These are phyloP conservation scores for Elsinoe ampelina DNA, from an alignment of 2,329 filamentous ascomycete genomes.

Conservation along the genomic window DNA sequence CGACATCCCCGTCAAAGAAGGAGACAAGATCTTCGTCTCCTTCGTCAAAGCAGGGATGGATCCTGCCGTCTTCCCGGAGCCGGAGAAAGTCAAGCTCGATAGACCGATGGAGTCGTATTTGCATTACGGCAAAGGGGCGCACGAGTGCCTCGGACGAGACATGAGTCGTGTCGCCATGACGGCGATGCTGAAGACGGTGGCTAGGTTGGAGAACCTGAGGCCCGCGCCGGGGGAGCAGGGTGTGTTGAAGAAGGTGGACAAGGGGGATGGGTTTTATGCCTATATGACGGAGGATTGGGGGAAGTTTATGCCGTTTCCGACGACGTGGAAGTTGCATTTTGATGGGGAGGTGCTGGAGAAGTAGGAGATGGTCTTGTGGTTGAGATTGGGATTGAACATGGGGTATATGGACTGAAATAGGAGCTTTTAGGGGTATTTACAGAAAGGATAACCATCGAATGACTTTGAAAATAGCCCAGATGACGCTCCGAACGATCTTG, in stretches of 20 bases:
- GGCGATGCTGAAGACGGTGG: slow-evolving; percentile 59
- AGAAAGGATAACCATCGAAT: slow-evolving; percentile 82
- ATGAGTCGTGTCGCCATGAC: slow-evolving; percentile 44
- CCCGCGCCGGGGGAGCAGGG: slow-evolving; percentile 56
- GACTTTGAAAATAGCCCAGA: slow-evolving; percentile 49
- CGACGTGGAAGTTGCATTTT: slow-evolving; percentile 20
- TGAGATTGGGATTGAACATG: background rate
- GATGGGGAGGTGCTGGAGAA: slow-evolving; percentile 16
- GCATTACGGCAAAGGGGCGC: slow-evolving; percentile 46
- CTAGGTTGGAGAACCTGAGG: slow-evolving; percentile 50
- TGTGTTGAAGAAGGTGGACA: slow-evolving; percentile 53
- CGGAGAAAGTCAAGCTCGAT: slow-evolving; percentile 31
- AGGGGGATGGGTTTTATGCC: background rate
- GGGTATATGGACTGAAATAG: background rate
- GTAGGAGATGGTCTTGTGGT: background rate
- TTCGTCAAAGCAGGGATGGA: slow-evolving; percentile 36
- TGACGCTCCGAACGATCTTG: slow-evolving; percentile 54
- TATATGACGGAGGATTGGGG: slow-evolving; percentile 36
- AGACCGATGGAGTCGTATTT: slow-evolving; percentile 36
- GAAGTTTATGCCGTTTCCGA: slow-evolving; percentile 46
- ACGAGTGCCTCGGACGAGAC: slow-evolving; percentile 53
- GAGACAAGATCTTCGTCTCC: slow-evolving; percentile 36
- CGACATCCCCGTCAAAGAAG: slow-evolving; percentile 23
- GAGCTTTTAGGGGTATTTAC: slow-evolving; percentile 30
- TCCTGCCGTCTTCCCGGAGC: slow-evolving; percentile 32